These are phyloP conservation scores for maize (Zea mays) DNA, from an alignment of 176 grass and related monocot species.

Conservation along the genomic window DNA sequence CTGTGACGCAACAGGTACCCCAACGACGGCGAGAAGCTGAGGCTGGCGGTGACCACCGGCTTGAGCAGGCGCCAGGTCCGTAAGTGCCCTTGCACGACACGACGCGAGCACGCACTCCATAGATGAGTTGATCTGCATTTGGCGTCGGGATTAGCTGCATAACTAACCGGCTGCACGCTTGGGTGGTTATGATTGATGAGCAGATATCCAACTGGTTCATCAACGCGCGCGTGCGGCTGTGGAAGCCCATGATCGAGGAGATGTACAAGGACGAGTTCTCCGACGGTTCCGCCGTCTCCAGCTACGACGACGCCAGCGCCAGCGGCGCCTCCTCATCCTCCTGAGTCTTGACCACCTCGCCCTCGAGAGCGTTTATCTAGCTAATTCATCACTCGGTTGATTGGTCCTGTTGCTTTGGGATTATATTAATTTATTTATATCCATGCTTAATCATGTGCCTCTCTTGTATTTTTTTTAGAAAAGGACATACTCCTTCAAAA, in stretches of 20 bases:
- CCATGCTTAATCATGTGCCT: too few species aligned
- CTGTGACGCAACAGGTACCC: conserved; percentile 62
- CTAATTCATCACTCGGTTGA: background rate
- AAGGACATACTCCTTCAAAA: too few species aligned
- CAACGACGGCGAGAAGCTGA: conserved; percentile 77
- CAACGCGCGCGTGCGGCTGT: conserved; percentile 87
- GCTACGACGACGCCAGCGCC: conserved; percentile 10
- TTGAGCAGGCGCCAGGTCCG: conserved; percentile 74
- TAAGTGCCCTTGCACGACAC: too few species aligned
- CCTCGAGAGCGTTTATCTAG: background rate
- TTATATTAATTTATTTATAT: too few species aligned
- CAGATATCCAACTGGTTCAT: conserved; percentile 99
- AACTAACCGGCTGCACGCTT: background rate
- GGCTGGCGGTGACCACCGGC: conserved; percentile 76
- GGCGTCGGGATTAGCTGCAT: background rate
- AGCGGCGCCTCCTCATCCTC: conserved; percentile 22
- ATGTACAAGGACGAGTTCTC: conserved; percentile 91
- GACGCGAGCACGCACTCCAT: background rate
- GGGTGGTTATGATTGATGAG: background rate
- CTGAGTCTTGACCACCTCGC: background rate
- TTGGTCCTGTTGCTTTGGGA: too few species aligned
- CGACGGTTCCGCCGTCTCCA: conserved; percentile 34
- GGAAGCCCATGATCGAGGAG: conserved; percentile 99
- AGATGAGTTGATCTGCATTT: background rate
- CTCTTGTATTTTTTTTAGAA: too few species aligned